A percentile compares a stretch with the other conserved stretches of the same genome.
Evolutionary conservation across 148 eudicot genomes (phyloP).

Genomic region (Nepenthes gracilis): DNA sequence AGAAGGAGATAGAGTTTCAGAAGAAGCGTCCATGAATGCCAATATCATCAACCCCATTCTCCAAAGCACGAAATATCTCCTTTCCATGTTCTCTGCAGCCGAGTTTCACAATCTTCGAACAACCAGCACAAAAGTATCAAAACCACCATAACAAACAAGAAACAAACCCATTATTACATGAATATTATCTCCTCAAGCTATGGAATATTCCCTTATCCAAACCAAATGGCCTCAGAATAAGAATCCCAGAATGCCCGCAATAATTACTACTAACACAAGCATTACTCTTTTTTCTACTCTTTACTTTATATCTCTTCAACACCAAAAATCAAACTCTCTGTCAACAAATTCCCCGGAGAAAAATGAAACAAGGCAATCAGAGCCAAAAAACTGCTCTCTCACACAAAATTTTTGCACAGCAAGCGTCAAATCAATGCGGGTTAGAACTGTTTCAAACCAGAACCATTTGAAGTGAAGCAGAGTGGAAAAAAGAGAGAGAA

Average conservation of each 20-base stretch:
- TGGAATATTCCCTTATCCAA: slow-evolving; percentile 1
- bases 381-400: background rate
- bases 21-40: slow-evolving; percentile 19
- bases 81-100: slow-evolving; percentile 3
- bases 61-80: slow-evolving; percentile 1
- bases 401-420: slow-evolving; percentile 7
- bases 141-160: slow-evolving; percentile 6
- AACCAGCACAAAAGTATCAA: slow-evolving; percentile 6
- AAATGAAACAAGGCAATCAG: background rate
- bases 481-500: background rate
- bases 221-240: slow-evolving; percentile 2
- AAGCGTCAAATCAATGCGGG: slow-evolving; percentile 2
- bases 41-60: slow-evolving; percentile 7
- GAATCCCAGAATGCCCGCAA: too few relatives aligned
- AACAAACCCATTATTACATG: slow-evolving; percentile 11
- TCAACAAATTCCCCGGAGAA: slow-evolving; percentile 2
- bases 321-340: background rate
- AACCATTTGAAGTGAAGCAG: background rate
- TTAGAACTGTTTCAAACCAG: slow-evolving; percentile 2
- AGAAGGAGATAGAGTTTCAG: slow-evolving; percentile 83
- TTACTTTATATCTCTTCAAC: background rate
- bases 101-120: slow-evolving; percentile 1
- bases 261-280: too few relatives aligned
- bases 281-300: too few relatives aligned
- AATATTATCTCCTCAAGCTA: slow-evolving; percentile 9